phyloP scores from a whole-genome alignment of 257 asterid species.

The Petunia secreta region DNA sequence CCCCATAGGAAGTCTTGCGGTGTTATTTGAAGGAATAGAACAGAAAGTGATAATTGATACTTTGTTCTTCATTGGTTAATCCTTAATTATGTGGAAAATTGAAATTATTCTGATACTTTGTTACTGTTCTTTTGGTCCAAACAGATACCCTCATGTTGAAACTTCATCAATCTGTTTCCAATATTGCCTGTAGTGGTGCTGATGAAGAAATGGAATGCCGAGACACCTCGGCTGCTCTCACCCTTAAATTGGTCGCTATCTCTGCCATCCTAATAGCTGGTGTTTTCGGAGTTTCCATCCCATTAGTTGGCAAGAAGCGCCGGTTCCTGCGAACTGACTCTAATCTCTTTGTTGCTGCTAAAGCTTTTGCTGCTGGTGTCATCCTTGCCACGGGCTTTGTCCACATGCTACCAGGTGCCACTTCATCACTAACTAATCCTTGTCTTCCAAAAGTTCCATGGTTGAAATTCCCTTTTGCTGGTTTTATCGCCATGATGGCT shows the following conservation, averaged over 20 bases:
- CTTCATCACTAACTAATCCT: slow-evolving; percentile 54
- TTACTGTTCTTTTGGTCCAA: slow-evolving; percentile 36
- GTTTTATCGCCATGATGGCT: slow-evolving; percentile 94
- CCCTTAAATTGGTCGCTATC: slow-evolving; percentile 76
- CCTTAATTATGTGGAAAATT: not conserved
- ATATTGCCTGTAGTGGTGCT: slow-evolving; percentile 41
- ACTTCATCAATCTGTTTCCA: slow-evolving; percentile 63
- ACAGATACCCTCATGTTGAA: slow-evolving; percentile 62
- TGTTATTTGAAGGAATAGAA: not conserved
- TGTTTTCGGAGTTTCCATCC: slow-evolving; percentile 76
- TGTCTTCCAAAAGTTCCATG: slow-evolving; percentile 81
- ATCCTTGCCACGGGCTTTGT: slow-evolving; percentile 98
- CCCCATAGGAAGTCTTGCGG: not conserved
- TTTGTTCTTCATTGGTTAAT: not conserved
- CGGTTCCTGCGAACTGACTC: slow-evolving; percentile 74
- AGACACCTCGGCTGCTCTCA: slow-evolving; percentile 57
- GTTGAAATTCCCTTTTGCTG: slow-evolving; percentile 89
- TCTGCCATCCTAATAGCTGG: slow-evolving; percentile 77
- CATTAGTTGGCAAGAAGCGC: slow-evolving; percentile 77
- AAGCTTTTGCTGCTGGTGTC: slow-evolving; percentile 97
- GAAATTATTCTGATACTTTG: slow-evolving; percentile 22
- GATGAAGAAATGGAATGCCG: slow-evolving; percentile 58
- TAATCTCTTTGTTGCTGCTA: slow-evolving; percentile 76
- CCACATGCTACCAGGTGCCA: slow-evolving; percentile 94
- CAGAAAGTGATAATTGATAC: not conserved